These are phyloP conservation scores for Chalciporus chontae DNA, from an alignment of 768 basidiomycete genomes.

Conservation along the genomic window DNA sequence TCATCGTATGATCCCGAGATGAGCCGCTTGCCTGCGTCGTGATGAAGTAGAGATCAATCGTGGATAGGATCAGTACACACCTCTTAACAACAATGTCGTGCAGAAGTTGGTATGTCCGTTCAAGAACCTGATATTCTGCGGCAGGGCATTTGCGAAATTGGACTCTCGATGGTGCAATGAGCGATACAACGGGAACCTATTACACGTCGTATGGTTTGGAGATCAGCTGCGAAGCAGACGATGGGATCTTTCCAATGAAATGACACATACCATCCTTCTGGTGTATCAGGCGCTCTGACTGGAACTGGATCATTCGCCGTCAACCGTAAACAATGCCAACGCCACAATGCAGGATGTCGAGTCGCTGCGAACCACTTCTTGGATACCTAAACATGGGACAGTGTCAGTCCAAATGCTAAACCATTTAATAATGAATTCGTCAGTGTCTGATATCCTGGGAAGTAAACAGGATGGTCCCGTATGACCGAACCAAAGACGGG, in stretches of 20 bases:
- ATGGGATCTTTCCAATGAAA: too few species aligned
- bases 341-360: constrained; percentile 72
- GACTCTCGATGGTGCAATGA: constrained; percentile 82
- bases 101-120: constrained; percentile 86
- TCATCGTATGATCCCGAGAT: constrained; percentile 92
- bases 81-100: constrained; percentile 71
- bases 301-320: constrained; percentile 71
- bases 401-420: too few species aligned
- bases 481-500: not conserved
- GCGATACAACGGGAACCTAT: constrained; percentile 68
- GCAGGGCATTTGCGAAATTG: constrained; percentile 73
- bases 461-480: too few species aligned
- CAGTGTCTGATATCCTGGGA: not conserved
- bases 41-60: not conserved
- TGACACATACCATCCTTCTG: constrained; percentile 66
- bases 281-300: constrained; percentile 54
- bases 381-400: constrained; percentile 32
- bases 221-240: not conserved
- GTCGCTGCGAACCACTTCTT: constrained; percentile 38
- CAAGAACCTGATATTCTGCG: constrained; percentile 75
- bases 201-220: not conserved
- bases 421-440: too few species aligned
- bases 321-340: constrained; percentile 68
- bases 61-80: constrained; percentile 19
- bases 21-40: constrained; percentile 56